Percentiles rank a stretch among this genome's conserved stretches.
Conservation (phyloP, 352 stramenopile genomes). For the Globisporangium iwayamae region DNA sequence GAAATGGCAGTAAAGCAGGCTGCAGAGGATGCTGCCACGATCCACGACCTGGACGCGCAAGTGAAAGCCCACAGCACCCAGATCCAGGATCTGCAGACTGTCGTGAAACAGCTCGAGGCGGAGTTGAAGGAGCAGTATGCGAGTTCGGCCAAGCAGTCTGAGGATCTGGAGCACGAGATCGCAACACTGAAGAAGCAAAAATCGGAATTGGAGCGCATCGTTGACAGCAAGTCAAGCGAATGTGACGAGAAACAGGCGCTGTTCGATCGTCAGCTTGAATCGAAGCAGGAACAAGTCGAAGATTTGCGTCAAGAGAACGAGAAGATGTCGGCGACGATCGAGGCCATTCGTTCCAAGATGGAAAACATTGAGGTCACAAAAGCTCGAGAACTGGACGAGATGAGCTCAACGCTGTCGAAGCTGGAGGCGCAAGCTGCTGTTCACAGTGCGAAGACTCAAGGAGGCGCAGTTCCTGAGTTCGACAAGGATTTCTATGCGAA, state of each 20-base stretch:
- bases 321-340: constrained; percentile 29
- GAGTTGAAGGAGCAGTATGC: constrained; percentile 53
- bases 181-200: constrained; percentile 34
- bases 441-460: not conserved
- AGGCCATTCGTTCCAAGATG: constrained; percentile 42
- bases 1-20: constrained; percentile 38
- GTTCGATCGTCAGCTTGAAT: constrained; percentile 36
- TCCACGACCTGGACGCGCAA: constrained; percentile 35
- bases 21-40: constrained; percentile 26
- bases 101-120: constrained; percentile 32
- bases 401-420: constrained; percentile 33
- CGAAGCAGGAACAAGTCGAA: constrained; percentile 40
- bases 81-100: constrained; percentile 41
- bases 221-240: constrained; percentile 34
- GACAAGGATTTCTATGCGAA: constrained; percentile 43
- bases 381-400: constrained; percentile 32
- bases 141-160: constrained; percentile 31
- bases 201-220: constrained; percentile 31
- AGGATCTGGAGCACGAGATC: constrained; percentile 50
- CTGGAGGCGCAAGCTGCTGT: constrained; percentile 23
- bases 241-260: constrained; percentile 36
- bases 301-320: constrained; percentile 43
- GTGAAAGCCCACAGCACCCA: constrained; percentile 37
- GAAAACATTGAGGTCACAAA: constrained; percentile 36
- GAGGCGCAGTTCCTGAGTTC: not conserved